phyloP scores from a whole-genome alignment of 2,329 filamentous ascomycete species.

The Colletotrichum sp. region DNA sequence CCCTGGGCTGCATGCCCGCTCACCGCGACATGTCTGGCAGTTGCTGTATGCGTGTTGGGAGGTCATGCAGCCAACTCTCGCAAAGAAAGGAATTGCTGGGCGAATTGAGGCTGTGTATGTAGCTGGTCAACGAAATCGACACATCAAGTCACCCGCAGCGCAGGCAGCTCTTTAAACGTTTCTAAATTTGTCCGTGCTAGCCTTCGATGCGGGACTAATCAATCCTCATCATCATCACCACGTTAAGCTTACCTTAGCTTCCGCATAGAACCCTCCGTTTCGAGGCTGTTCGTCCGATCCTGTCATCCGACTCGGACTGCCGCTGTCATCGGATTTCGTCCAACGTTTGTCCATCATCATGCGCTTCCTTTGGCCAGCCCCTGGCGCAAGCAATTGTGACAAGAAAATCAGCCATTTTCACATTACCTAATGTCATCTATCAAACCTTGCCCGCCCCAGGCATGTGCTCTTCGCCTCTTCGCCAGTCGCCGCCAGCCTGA shows the following conservation, averaged over 20 bases:
- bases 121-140: neutral
- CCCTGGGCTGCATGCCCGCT: neutral
- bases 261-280: neutral
- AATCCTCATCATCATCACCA: neutral
- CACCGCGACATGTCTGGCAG: neutral
- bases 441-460: neutral
- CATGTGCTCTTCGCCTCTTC: constrained; percentile 19
- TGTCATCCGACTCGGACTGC: neutral
- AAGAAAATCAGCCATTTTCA: neutral
- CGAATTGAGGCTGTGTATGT: neutral
- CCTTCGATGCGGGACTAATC: neutral
- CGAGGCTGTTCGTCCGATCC: neutral
- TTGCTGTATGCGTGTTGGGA: neutral
- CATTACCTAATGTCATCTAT: constrained; percentile 8
- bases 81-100: neutral
- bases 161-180: neutral
- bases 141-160: neutral
- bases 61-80: neutral
- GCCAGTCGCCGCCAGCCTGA: constrained; percentile 14
- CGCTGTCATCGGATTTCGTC: neutral
- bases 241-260: neutral
- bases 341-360: neutral
- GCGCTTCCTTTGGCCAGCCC: neutral
- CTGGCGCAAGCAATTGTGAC: neutral
- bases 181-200: neutral